phyloP scores from a whole-genome alignment of 495 filamentous ascomycete genomes.

The Aspergillus incahuasiensis region DNA sequence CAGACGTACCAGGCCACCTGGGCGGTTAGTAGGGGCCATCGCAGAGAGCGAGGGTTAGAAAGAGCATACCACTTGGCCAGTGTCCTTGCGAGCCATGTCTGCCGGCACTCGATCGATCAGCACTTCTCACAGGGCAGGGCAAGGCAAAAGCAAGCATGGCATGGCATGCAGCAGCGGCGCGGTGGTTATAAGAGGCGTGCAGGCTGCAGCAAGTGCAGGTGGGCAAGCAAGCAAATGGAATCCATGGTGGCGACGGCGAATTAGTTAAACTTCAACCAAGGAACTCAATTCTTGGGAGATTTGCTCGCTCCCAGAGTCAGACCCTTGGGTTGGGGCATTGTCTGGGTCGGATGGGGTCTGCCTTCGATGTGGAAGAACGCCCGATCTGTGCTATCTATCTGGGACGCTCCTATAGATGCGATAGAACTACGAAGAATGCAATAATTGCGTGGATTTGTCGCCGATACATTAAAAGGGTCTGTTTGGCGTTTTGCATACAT shows the following conservation, averaged over 20 bases:
- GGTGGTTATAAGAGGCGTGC: too few relatives aligned
- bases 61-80: slow-evolving; percentile 19
- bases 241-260: not conserved
- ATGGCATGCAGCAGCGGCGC: too few relatives aligned
- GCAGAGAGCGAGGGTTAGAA: not conserved
- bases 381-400: not conserved
- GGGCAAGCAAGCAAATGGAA: too few relatives aligned
- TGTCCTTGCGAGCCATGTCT: slow-evolving; percentile 14
- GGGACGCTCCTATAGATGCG: too few relatives aligned
- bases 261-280: not conserved
- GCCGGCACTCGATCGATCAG: not conserved
- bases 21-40: not conserved
- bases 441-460: too few relatives aligned
- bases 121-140: not conserved
- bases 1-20: slow-evolving; percentile 24
- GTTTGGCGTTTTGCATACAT: too few relatives aligned
- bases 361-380: not conserved
- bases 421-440: too few relatives aligned
- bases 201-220: too few relatives aligned
- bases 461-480: too few relatives aligned
- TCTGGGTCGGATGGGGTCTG: not conserved
- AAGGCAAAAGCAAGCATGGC: too few relatives aligned
- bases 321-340: not conserved
- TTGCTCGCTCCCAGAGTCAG: not conserved
- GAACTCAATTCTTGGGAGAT: not conserved